These are phyloP conservation scores for Symbiotaphrina buchneri DNA, from an alignment of 495 filamentous ascomycete genomes.

Conservation along the genomic window DNA sequence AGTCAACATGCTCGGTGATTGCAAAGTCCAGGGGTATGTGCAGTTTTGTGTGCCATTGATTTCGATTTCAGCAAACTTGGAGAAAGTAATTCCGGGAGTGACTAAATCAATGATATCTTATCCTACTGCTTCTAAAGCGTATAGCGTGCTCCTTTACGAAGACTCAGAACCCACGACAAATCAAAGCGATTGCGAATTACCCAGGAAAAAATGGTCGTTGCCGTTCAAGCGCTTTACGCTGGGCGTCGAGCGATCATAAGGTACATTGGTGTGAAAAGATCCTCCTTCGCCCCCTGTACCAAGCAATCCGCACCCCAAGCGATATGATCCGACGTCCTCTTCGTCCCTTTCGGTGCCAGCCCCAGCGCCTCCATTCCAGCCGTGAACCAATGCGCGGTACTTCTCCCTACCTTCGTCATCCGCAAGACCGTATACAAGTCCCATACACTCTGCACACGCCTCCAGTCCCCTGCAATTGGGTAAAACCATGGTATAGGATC, in stretches of 20 bases:
- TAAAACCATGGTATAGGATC: slow-evolving; percentile 88
- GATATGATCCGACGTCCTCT: slow-evolving; percentile 87
- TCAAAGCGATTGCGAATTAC: too few relatives aligned
- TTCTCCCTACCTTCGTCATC: slow-evolving; percentile 75
- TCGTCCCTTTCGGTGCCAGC: slow-evolving; percentile 63
- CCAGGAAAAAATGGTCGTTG: too few relatives aligned
- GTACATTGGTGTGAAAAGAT: slow-evolving; percentile 98
- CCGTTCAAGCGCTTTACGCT: too few relatives aligned
- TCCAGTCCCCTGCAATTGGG: slow-evolving; percentile 63
- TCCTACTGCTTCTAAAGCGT: too few relatives aligned
- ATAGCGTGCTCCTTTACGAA: too few relatives aligned
- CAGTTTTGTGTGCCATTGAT: too few relatives aligned
- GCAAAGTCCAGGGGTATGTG: too few relatives aligned
- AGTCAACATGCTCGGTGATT: too few relatives aligned
- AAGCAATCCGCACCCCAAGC: slow-evolving; percentile 67
- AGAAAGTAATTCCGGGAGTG: too few relatives aligned
- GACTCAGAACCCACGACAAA: too few relatives aligned
- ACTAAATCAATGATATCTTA: too few relatives aligned
- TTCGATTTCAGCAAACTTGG: too few relatives aligned
- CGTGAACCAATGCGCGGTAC: slow-evolving; percentile 54
- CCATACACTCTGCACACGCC: slow-evolving; percentile 54
- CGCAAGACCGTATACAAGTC: slow-evolving; percentile 72
- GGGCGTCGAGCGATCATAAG: slow-evolving; percentile 72
- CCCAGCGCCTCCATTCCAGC: slow-evolving; percentile 53
- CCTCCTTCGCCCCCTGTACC: slow-evolving; percentile 74